Conservation (phyloP, 768 basidiomycete species). For the Trametes elegans region DNA sequence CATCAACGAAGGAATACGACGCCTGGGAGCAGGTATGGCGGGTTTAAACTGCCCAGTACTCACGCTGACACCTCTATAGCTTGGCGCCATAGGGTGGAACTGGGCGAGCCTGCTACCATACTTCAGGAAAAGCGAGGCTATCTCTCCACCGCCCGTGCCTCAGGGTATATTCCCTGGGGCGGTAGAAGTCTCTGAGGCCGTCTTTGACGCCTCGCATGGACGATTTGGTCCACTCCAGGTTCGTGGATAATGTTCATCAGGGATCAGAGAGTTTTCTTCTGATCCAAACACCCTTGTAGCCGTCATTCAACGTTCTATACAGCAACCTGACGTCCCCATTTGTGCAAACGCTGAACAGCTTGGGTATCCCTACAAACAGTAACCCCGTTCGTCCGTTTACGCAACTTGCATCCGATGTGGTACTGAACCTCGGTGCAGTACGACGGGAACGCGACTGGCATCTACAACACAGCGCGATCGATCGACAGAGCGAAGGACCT, state of each 20-base stretch:
- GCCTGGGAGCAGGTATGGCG: constrained; percentile 34
- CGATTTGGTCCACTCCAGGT: constrained; percentile 44
- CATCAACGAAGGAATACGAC: constrained; percentile 42
- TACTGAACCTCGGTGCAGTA: no score
- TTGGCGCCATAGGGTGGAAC: constrained; percentile 35
- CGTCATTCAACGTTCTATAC: constrained; percentile 2
- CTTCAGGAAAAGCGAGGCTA: constrained; percentile 49
- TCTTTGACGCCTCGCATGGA: constrained; percentile 45
- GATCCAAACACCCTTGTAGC: background rate
- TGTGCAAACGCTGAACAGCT: constrained; percentile 33
- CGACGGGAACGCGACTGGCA: background rate
- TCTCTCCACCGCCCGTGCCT: constrained; percentile 43
- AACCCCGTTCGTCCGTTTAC: constrained; percentile 43
- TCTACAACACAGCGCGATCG: background rate
- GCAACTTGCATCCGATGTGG: no score
- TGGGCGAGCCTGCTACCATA: constrained; percentile 43
- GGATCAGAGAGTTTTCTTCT: no score
- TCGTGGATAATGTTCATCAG: constrained; percentile 1
- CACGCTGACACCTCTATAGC: background rate
- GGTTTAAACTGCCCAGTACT: background rate
- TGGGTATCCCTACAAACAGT: constrained; percentile 38
- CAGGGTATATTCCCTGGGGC: constrained; percentile 25
- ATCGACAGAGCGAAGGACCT: background rate
- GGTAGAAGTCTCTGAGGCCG: constrained; percentile 38
- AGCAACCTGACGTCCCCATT: background rate